Percentiles rank a stretch among this genome's conserved stretches.
These are phyloP conservation scores for Dryas octopetala DNA, from an alignment of 306 rosid genomes.

Conservation along the genomic window DNA sequence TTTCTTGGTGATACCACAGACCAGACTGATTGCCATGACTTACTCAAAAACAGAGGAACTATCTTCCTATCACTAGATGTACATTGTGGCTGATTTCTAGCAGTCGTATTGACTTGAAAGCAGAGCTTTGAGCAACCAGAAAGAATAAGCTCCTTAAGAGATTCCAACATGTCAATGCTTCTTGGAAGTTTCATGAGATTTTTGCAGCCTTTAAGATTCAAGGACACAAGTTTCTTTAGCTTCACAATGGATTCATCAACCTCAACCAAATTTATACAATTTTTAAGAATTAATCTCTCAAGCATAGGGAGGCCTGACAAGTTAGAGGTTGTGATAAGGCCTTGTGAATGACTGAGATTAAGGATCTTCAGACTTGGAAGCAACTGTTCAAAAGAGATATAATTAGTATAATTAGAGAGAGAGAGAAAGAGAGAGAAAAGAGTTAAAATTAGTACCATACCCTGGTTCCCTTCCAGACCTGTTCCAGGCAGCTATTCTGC, in stretches of 20 bases:
- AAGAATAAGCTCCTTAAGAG: neutral
- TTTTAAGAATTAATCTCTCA: conserved; percentile 4
- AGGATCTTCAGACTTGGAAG: neutral
- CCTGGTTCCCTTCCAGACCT: too few species aligned
- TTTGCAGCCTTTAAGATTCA: neutral
- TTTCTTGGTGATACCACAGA: too few species aligned
- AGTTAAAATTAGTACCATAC: too few species aligned
- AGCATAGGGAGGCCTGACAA: neutral
- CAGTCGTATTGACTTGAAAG: neutral
- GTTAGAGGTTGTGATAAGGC: neutral
- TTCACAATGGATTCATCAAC: conserved; percentile 5
- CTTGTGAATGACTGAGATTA: conserved; percentile 7
- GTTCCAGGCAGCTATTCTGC: too few species aligned
- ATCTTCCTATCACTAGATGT: too few species aligned
- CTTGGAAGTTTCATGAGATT: conserved; percentile 15
- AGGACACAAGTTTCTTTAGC: neutral
- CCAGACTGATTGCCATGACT: too few species aligned
- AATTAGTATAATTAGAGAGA: too few species aligned
- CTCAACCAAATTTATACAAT: conserved; percentile 5
- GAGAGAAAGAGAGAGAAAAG: too few species aligned
- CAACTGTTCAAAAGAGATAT: neutral
- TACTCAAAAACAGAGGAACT: too few species aligned
- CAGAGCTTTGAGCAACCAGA: conserved; percentile 11
- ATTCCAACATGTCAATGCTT: neutral
- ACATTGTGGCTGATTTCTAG: neutral